A percentile compares a stretch with the other conserved stretches of the same genome.
phyloP scores from a whole-genome alignment of 2,329 filamentous ascomycete species.

The Claviceps humidiphila region DNA sequence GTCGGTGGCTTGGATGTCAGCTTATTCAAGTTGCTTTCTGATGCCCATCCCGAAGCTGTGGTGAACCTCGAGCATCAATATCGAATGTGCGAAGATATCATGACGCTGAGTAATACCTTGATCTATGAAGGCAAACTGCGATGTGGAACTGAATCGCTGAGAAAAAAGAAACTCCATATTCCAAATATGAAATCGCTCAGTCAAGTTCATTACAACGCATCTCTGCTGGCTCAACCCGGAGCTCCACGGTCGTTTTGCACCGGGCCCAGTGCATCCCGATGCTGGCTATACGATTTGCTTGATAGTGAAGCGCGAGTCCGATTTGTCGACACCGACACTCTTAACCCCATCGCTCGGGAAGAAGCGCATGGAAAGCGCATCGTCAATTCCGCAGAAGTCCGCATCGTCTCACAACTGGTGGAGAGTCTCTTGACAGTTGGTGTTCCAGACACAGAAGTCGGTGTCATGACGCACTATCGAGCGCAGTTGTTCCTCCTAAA shows the following conservation, averaged over 20 bases:
- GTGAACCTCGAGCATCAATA: slow-evolving; percentile 93
- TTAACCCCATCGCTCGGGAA: slow-evolving; percentile 54
- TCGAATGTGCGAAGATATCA: slow-evolving; percentile 95
- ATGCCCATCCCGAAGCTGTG: slow-evolving; percentile 74
- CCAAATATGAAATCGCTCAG: slow-evolving; percentile 50
- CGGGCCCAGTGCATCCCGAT: slow-evolving; percentile 34
- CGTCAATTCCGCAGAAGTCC: slow-evolving; percentile 74
- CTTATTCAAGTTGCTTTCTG: slow-evolving; percentile 86
- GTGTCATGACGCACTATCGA: slow-evolving; percentile 94
- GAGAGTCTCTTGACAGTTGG: slow-evolving; percentile 64
- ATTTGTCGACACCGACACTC: slow-evolving; percentile 78
- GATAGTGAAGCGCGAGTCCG: slow-evolving; percentile 60
- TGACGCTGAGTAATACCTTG: slow-evolving; percentile 81
- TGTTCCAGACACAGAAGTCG: slow-evolving; percentile 63
- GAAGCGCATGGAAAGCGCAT: slow-evolving; percentile 71
- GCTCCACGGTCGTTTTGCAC: slow-evolving; percentile 42
- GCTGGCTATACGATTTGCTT: slow-evolving; percentile 67
- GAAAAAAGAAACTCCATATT: slow-evolving; percentile 53
- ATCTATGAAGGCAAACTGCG: slow-evolving; percentile 88
- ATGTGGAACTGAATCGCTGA: slow-evolving; percentile 70
- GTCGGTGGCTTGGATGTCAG: slow-evolving; percentile 82
- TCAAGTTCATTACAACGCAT: slow-evolving; percentile 43
- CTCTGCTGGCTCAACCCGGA: slow-evolving; percentile 26
- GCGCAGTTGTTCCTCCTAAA: slow-evolving; percentile 78
- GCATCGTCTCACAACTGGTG: slow-evolving; percentile 66